Conservation (phyloP, 345 rosid genomes). For the Adansonia digitata region DNA sequence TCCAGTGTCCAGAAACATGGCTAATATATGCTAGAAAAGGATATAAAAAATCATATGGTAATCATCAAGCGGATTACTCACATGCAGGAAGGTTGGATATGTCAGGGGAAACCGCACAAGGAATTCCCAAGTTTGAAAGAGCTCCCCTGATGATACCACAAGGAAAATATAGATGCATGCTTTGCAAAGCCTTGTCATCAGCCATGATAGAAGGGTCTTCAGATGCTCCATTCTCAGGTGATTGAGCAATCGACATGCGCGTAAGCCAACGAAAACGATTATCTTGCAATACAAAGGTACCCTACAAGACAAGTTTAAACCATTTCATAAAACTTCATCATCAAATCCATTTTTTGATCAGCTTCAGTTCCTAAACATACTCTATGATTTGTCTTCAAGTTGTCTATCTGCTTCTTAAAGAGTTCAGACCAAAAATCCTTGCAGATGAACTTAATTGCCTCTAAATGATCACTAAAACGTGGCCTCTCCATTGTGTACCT, state of each 20-base stretch:
- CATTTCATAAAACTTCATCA: not conserved
- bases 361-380: constrained; percentile 27
- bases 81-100: constrained; percentile 92
- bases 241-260: constrained; percentile 58
- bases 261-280: constrained; percentile 86
- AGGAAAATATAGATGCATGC: constrained; percentile 89
- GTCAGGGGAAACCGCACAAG: constrained; percentile 95
- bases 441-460: constrained; percentile 97
- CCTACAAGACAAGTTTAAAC: constrained; percentile 42
- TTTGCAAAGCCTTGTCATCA: constrained; percentile 66
- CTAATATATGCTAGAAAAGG: not conserved
- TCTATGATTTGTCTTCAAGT: constrained; percentile 91
- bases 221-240: constrained; percentile 39
- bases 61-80: constrained; percentile 33
- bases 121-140: constrained; percentile 92
- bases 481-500: constrained; percentile 97
- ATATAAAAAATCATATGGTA: not conserved
- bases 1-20: not conserved
- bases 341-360: not conserved
- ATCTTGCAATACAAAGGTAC: constrained; percentile 98
- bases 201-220: constrained; percentile 48
- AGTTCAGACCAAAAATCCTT: constrained; percentile 98
- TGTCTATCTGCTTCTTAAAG: constrained; percentile 98
- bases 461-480: constrained; percentile 81
- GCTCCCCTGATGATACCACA: constrained; percentile 97